Conservation (phyloP, 441 rosid species). For the Erysimum cheiri region DNA sequence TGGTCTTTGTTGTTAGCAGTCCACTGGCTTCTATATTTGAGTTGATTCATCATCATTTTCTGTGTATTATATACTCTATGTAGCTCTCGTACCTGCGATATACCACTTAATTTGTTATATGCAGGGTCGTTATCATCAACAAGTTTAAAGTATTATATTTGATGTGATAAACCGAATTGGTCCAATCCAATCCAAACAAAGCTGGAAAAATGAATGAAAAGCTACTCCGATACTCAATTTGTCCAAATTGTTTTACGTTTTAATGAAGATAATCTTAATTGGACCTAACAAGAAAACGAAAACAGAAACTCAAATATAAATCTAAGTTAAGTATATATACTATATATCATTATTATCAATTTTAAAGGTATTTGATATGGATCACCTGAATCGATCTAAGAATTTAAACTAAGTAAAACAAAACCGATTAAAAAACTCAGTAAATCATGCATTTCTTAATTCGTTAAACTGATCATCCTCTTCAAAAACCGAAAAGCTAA, state of each 20-base stretch:
- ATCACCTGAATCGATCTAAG: not conserved
- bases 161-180: constrained; percentile 9
- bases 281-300: not conserved
- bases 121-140: not conserved
- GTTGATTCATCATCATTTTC: constrained; percentile 68
- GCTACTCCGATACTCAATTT: not conserved
- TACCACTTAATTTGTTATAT: constrained; percentile 21
- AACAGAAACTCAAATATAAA: not conserved
- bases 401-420: not conserved
- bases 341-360: not conserved
- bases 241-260: not conserved
- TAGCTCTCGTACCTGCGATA: constrained; percentile 76
- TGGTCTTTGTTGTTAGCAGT: constrained; percentile 42
- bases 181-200: constrained; percentile 4
- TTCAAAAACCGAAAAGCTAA: not conserved
- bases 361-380: not conserved
- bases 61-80: constrained; percentile 77
- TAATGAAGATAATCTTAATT: not conserved
- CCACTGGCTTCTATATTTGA: constrained; percentile 54
- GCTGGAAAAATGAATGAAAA: not conserved
- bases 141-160: not conserved
- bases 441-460: not conserved
- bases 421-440: not conserved
- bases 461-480: not conserved
- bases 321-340: not conserved